Evolutionary conservation across 805 yeast genomes (phyloP).

Genomic region (Kodamaea fukazawae): DNA sequence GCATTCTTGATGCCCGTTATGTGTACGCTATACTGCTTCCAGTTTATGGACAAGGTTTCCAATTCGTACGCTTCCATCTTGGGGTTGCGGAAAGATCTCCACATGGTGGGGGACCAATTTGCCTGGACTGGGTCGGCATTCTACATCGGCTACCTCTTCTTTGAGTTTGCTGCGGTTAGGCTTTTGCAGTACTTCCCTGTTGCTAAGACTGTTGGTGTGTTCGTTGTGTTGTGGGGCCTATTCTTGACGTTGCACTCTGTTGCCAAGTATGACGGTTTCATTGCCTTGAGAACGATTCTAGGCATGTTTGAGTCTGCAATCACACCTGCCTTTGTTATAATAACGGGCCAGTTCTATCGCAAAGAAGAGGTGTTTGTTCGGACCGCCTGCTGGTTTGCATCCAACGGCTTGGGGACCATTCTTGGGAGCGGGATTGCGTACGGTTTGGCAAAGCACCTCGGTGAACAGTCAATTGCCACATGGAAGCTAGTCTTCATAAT

Average conservation of each 20-base stretch:
- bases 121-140: slow-evolving; percentile 45
- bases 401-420: slow-evolving; percentile 37
- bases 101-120: slow-evolving; percentile 43
- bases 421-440: slow-evolving; percentile 54
- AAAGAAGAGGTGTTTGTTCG: slow-evolving; percentile 35
- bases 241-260: slow-evolving; percentile 53
- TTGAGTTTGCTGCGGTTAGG: slow-evolving; percentile 49
- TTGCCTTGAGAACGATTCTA: slow-evolving; percentile 37
- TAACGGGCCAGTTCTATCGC: slow-evolving; percentile 35
- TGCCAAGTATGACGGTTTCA: slow-evolving; percentile 41
- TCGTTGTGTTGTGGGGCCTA: slow-evolving; percentile 62
- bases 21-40: slow-evolving; percentile 48
- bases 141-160: slow-evolving; percentile 58
- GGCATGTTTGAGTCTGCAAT: slow-evolving; percentile 40
- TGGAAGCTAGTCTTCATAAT: slow-evolving; percentile 66
- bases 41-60: slow-evolving; percentile 60
- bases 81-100: slow-evolving; percentile 46
- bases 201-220: slow-evolving; percentile 47
- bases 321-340: slow-evolving; percentile 42
- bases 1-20: slow-evolving; percentile 50
- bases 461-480: slow-evolving; percentile 38
- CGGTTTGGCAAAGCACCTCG: slow-evolving; percentile 35
- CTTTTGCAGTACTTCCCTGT: slow-evolving; percentile 57
- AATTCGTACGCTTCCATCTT: slow-evolving; percentile 51
- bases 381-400: slow-evolving; percentile 37